Base-by-base conservation (phyloP, 352 stramenopile species). In the Elongisporangium undulatum region DNA sequence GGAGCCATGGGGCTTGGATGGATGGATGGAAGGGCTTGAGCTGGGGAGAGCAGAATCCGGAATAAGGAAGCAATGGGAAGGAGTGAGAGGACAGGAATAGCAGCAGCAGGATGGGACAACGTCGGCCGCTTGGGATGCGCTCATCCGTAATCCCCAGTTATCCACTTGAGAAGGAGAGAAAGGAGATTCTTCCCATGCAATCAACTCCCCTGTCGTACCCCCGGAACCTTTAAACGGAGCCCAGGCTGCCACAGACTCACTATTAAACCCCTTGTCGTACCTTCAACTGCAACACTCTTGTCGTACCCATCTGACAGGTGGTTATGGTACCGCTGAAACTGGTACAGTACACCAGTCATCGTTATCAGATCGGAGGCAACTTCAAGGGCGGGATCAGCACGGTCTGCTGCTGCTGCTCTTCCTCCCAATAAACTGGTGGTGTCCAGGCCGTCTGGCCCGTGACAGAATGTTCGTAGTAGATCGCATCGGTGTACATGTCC, bases 401-500 rank as follows among this genome's bases (percentile, higher is more conserved):
- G 19, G 51, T 55, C 19, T 59, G 57, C 17, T 59, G 56, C 17
- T 68, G 48, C 20, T 83, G 73, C 52, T 85, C 69, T 38, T 89
- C 78, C 16, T 73, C 58, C 78, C 81, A 90, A 60, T 75, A 85
- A 48, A 60, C 51, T 1, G 77, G 78, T n/a, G 81, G 70, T 17
- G 75, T 65, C 67, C 68, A 85, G 53, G 66, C 75, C 17, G 74
- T 83, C 53, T 75, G 76, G 7, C 75, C 72, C 7, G 76, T 83
- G 56, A 62, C 57, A 6, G 65, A 65, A 56, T 90, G 73, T 53
- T 89, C 74, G 39, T 79, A 90, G 66, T 87, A 90, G 9, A 88
- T 65, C 3, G 62, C 74, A 53, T 90, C 81, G 13, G 78, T 84
- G 62, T 90, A 90, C 67, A 81, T 75, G 48, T 90, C 80, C 1